These are phyloP conservation scores for Pichia sp. DNA, from an alignment of 1,139 yeast species.

Conservation along the genomic window DNA sequence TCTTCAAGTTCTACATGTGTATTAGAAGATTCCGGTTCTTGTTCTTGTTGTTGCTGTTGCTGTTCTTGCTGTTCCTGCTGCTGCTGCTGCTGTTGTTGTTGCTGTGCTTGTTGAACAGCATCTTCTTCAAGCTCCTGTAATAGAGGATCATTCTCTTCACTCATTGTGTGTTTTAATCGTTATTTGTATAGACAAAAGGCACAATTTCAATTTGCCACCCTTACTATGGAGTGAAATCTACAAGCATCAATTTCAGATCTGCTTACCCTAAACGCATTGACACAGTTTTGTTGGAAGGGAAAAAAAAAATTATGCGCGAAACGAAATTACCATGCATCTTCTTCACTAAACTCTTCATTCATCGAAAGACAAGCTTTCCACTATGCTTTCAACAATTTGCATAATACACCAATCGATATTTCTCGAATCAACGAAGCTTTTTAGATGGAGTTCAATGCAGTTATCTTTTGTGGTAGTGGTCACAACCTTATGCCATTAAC, in stretches of 20 bases:
- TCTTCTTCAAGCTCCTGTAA: constrained; percentile 60
- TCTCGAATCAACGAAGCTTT: not conserved
- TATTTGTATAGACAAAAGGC: too few relatives aligned
- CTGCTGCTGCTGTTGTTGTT: not conserved
- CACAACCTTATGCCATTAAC: constrained; percentile 66
- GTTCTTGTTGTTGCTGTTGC: not conserved
- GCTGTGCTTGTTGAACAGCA: constrained; percentile 12
- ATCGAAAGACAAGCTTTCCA: too few relatives aligned
- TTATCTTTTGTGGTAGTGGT: constrained; percentile 85
- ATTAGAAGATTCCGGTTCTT: not conserved
- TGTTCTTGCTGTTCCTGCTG: not conserved
- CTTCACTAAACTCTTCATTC: too few relatives aligned
- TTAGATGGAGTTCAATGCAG: constrained; percentile 84
- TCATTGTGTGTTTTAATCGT: constrained; percentile 32
- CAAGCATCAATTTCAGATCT: too few relatives aligned
- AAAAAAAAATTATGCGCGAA: too few relatives aligned
- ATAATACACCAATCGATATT: too few relatives aligned
- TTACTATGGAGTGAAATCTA: too few relatives aligned
- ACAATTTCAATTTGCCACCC: constrained; percentile 1
- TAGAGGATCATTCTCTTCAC: constrained; percentile 67
- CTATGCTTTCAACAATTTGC: too few relatives aligned
- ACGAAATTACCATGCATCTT: too few relatives aligned
- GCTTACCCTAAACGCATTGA: too few relatives aligned
- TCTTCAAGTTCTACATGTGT: constrained; percentile 3
- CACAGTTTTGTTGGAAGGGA: too few relatives aligned